Evolutionary conservation across 495 filamentous ascomycete genomes (phyloP).

Genomic region (Halenospora varia): DNA sequence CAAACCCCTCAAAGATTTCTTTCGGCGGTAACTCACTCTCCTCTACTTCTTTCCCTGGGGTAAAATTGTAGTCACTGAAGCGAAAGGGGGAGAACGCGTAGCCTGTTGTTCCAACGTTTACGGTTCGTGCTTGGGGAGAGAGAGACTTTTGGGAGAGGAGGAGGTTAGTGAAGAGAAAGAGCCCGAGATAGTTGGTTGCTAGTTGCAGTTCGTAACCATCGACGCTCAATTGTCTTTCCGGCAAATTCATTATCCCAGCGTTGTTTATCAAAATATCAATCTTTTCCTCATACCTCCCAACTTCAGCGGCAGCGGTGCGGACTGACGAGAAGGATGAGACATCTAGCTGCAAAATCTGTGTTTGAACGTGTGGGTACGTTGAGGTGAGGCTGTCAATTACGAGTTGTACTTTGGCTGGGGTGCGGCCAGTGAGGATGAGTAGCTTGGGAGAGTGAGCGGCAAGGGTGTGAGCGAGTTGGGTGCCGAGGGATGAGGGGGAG

Average conservation of each 20-base stretch:
- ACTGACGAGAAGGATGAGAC: conserved; percentile 11
- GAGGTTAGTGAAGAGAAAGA: conserved; percentile 52
- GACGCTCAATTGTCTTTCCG: conserved; percentile 32
- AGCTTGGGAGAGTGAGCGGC: conserved; percentile 35
- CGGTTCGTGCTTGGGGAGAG: conserved; percentile 27
- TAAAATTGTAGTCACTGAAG: conserved; percentile 3
- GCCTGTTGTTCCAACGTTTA: conserved; percentile 40
- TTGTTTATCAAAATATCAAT: conserved; percentile 67
- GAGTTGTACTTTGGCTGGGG: conserved; percentile 32
- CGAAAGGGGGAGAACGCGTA: conserved; percentile 16
- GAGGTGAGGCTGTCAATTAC: conserved; percentile 24
- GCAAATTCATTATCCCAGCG: conserved; percentile 59
- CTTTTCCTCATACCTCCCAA: conserved; percentile 1
- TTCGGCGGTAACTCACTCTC: conserved; percentile 29
- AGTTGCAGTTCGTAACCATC: conserved; percentile 52
- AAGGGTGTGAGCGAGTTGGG: conserved; percentile 40
- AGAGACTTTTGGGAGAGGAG: conserved; percentile 35
- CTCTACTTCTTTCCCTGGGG: background rate
- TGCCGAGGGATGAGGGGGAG: conserved; percentile 39
- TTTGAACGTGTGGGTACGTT: background rate
- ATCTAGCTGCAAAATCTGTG: conserved; percentile 7
- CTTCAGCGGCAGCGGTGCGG: conserved; percentile 4
- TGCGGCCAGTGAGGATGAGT: conserved; percentile 39
- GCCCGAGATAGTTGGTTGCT: conserved; percentile 55
- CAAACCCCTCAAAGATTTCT: conserved; percentile 25